Conservation (phyloP, 495 filamentous ascomycete species). For the Penicillium verhagenii region DNA sequence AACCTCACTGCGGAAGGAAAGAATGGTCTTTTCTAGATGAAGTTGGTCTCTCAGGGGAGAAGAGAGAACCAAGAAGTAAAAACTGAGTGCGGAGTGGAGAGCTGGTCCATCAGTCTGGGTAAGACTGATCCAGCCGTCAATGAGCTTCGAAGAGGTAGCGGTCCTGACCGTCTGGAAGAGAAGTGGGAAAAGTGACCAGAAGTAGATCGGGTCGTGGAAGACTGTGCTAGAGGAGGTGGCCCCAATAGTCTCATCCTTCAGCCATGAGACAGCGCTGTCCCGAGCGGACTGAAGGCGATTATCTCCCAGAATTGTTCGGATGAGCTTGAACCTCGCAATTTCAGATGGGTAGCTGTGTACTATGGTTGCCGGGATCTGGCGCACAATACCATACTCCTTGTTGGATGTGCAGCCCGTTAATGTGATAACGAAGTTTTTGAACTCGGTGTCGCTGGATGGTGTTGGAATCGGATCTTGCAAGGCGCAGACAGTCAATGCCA, state of each 20-base stretch:
- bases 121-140: slow-evolving; percentile 36
- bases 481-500: slow-evolving; percentile 35
- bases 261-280: slow-evolving; percentile 79
- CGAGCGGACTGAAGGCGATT: slow-evolving; percentile 70
- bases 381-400: slow-evolving; percentile 69
- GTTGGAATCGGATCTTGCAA: slow-evolving; percentile 22
- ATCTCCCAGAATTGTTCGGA: slow-evolving; percentile 78
- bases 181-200: slow-evolving; percentile 51
- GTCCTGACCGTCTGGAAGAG: slow-evolving; percentile 30
- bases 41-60: slow-evolving; percentile 33
- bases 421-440: slow-evolving; percentile 50
- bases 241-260: slow-evolving; percentile 76
- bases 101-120: slow-evolving; percentile 37
- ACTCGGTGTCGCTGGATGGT: slow-evolving; percentile 31
- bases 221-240: slow-evolving; percentile 22
- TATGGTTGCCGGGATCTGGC: slow-evolving; percentile 67
- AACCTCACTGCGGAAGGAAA: slow-evolving; percentile 40
- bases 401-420: slow-evolving; percentile 66
- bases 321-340: slow-evolving; percentile 67
- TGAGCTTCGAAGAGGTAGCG: slow-evolving; percentile 29
- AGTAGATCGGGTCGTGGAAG: slow-evolving; percentile 40
- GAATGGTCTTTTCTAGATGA: slow-evolving; percentile 37
- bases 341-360: slow-evolving; percentile 76
- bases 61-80: slow-evolving; percentile 46
- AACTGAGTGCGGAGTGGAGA: slow-evolving; percentile 43